Evolutionary conservation across 257 asterid species (phyloP), one percentile per base, ranked within the genome.

Genomic region (Solanum ossicruentum): DNA sequence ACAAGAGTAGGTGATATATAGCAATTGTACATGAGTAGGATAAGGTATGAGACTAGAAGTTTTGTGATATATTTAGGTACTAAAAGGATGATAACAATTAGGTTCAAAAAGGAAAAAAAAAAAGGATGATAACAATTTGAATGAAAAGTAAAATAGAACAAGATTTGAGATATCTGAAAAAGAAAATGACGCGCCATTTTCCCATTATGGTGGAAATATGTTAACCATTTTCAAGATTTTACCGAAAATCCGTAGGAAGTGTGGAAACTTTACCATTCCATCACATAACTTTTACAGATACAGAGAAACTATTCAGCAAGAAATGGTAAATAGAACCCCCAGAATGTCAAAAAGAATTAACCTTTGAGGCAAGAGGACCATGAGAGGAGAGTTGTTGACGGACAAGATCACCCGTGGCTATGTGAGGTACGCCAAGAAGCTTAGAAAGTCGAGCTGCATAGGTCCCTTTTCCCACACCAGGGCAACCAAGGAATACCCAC

Each of bases 401-500:
- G 77, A 96, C 99, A 43, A 96, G 99, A 89, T 96, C 99, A 47
- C 99, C 99, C 73, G 99, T 96, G 75, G 98, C 91, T 90, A 96
- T 93, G 84, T 96, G 99, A 10, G 99, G 97, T 28, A 93, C 98
- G 66, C 92, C 96, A 80, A 96, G 94, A 61, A 96, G 95, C 20
- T 63, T 85, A 0, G 98, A 93, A 0, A 96, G 93, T 21, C 98
- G 94, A 83, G 95, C 87, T 23, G 99, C 99, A 87, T 95, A 96
- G 70, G 99, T 95, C 41, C 99, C 99, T 88, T 96, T 96, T 15
- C 99, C 99, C 21, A 96, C 99, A 0, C 99, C 99, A 10, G 99
- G 99, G 85, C 98, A 94, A 61, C 99, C 99, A 8, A 96, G 90
- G 87, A 96, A 96, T 16, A 94, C 97, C 99, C 99, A 96, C 88